Percentiles rank a stretch among this genome's conserved stretches.
These are phyloP conservation scores for Chlorella sp. DNA, from an alignment of 139 green algal species.

Conservation along the genomic window DNA sequence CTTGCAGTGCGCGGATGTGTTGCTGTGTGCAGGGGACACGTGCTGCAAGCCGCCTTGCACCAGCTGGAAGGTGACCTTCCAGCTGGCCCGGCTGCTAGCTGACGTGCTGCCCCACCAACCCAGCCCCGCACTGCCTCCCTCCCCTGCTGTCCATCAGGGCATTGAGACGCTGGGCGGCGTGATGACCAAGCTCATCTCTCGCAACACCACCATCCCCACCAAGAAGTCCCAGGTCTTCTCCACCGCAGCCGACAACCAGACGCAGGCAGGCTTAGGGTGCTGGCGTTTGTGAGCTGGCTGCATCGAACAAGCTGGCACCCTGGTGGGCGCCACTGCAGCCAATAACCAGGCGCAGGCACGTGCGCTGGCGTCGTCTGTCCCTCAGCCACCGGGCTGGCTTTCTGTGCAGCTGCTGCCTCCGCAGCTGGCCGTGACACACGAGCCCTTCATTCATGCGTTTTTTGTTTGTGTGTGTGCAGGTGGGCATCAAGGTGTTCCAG, in stretches of 20 bases:
- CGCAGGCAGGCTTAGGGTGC: slow-evolving; percentile 77
- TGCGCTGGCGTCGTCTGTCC: no score
- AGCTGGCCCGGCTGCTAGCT: no score
- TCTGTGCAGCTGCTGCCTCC: no score
- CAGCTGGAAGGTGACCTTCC: no score
- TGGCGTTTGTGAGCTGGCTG: no score
- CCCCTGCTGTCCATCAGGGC: slow-evolving; percentile 86
- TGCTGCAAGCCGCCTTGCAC: no score
- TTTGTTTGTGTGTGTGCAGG: no score
- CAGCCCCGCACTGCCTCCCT: background rate
- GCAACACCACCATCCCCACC: slow-evolving; percentile 99
- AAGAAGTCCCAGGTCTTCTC: slow-evolving; percentile 98
- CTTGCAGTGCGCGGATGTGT: no score
- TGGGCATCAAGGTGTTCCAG: slow-evolving; percentile 99
- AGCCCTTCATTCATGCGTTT: no score
- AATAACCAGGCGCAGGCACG: slow-evolving; percentile 96
- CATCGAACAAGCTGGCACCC: slow-evolving; percentile 7
- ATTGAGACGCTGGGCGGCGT: slow-evolving; percentile 99
- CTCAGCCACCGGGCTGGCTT: no score
- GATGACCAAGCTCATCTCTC: slow-evolving; percentile 98
- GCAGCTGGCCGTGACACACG: no score
- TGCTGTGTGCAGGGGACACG: no score
- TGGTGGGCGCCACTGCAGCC: slow-evolving; percentile 94
- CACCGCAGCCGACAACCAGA: slow-evolving; percentile 97
- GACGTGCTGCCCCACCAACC: background rate